Evolutionary conservation across 2,329 filamentous ascomycete species (phyloP).

Genomic region (Bipolaris zeicola): DNA sequence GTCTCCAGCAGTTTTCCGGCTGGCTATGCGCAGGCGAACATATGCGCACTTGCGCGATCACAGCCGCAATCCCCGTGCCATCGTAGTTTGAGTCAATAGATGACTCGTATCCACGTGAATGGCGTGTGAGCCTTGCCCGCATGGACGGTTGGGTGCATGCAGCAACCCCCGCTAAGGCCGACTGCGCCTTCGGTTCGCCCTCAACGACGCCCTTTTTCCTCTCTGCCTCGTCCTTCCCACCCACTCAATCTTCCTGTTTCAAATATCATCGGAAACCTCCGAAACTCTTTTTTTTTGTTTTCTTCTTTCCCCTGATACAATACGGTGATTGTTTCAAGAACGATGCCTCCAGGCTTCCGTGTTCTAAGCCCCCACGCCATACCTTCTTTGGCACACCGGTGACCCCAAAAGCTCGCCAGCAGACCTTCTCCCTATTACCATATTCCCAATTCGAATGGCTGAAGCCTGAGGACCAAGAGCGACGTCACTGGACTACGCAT

Average conservation of each 20-base stretch:
- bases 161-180: conserved; percentile 16
- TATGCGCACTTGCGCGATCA: conserved; percentile 23
- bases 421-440: conserved; percentile 4
- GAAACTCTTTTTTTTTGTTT: neutral
- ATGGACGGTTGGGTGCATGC: conserved; percentile 1
- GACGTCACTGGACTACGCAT: conserved; percentile 25
- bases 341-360: conserved; percentile 21
- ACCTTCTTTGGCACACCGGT: conserved; percentile 31
- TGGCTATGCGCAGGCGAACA: conserved; percentile 10
- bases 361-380: conserved; percentile 22
- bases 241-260: neutral
- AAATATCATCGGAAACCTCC: conserved; percentile 6
- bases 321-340: neutral
- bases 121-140: conserved; percentile 12
- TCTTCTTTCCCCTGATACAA: conserved; percentile 1
- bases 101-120: conserved; percentile 1
- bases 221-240: conserved; percentile 12
- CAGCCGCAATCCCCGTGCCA: neutral
- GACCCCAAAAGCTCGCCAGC: conserved; percentile 29
- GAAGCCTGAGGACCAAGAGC: conserved; percentile 26
- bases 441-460: conserved; percentile 12
- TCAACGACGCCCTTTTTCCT: conserved; percentile 15
- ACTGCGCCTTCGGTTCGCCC: conserved; percentile 16
- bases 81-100: neutral
- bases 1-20: conserved; percentile 3